phyloP scores from a whole-genome alignment of 1,284 basidiomycete species.

The Malassezia globosa region DNA sequence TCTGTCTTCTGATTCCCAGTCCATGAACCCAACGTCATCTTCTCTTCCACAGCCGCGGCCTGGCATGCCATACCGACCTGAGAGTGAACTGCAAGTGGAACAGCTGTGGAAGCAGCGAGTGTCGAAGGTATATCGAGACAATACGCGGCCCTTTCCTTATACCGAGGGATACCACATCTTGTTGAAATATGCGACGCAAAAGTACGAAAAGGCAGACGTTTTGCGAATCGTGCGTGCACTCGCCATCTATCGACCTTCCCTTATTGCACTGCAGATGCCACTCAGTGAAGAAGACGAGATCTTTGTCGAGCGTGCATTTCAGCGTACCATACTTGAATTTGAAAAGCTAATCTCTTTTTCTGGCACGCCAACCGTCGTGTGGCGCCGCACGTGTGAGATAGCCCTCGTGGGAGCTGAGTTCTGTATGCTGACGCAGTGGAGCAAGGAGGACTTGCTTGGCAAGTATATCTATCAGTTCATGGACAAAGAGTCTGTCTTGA shows the following conservation, averaged over 20 bases:
- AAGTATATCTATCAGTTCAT: constrained; percentile 45
- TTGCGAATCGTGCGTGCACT: constrained; percentile 84
- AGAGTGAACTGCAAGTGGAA: not conserved
- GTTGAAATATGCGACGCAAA: constrained; percentile 41
- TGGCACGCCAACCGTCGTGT: constrained; percentile 98
- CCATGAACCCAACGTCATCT: not conserved
- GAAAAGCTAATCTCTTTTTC: constrained; percentile 94
- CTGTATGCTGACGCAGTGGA: constrained; percentile 64
- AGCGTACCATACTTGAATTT: constrained; percentile 81
- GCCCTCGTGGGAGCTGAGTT: constrained; percentile 93
- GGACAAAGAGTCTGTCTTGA: constrained; percentile 40
- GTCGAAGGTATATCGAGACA: constrained; percentile 35
- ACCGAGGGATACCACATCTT: constrained; percentile 46
- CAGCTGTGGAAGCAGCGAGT: constrained; percentile 36
- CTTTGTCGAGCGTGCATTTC: constrained; percentile 89
- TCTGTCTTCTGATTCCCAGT: no score
- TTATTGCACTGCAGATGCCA: constrained; percentile 72
- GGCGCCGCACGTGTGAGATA: constrained; percentile 94
- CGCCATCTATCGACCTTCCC: constrained; percentile 82
- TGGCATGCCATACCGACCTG: not conserved
- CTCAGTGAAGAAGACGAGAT: constrained; percentile 43
- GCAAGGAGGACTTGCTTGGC: constrained; percentile 37
- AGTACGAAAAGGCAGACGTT: constrained; percentile 87
- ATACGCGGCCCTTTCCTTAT: constrained; percentile 38
- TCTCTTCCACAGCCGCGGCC: not conserved